Percentiles rank a stretch among this genome's conserved stretches.
phyloP scores from a whole-genome alignment of 495 filamentous ascomycete genomes.

The Penicillium egyptiacum region DNA sequence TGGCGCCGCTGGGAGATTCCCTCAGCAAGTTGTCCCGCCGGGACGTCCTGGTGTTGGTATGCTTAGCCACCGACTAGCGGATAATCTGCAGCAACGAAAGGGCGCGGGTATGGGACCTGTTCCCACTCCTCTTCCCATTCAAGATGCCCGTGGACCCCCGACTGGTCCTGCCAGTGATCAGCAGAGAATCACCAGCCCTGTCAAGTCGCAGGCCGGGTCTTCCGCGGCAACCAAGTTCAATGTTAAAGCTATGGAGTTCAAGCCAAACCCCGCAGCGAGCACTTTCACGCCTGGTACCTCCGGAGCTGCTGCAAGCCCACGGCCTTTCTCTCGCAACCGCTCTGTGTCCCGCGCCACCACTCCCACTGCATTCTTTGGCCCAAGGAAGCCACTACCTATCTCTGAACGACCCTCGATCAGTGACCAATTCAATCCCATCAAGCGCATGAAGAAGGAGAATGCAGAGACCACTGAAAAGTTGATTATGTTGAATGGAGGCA shows the following conservation, averaged over 20 bases:
- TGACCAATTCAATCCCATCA: constrained; percentile 70
- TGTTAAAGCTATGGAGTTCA: constrained; percentile 79
- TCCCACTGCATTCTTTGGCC: constrained; percentile 54
- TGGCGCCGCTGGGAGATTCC: constrained; percentile 33
- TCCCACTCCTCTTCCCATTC: constrained; percentile 56
- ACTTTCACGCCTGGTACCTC: constrained; percentile 70
- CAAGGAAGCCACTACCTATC: constrained; percentile 58
- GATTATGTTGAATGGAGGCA: constrained; percentile 65
- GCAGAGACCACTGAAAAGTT: constrained; percentile 48
- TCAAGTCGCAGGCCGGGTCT: constrained; percentile 49
- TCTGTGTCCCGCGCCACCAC: constrained; percentile 53
- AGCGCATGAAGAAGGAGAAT: constrained; percentile 64
- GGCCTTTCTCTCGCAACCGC: constrained; percentile 50
- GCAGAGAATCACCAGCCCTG: constrained; percentile 42
- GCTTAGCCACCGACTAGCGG: constrained; percentile 54
- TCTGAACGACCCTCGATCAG: constrained; percentile 61
- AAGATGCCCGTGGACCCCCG: constrained; percentile 51
- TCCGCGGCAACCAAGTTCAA: constrained; percentile 69
- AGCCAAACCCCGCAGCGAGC: constrained; percentile 73
- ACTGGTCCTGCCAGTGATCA: constrained; percentile 51
- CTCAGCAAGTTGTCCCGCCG: constrained; percentile 44
- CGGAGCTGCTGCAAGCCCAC: constrained; percentile 60
- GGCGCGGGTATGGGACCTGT: constrained; percentile 44
- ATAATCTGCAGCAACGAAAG: constrained; percentile 58
- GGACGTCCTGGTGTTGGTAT: constrained; percentile 47